Conservation (phyloP, 1,284 basidiomycete genomes). For the Cutaneotrichosporon daszewskae region DNA sequence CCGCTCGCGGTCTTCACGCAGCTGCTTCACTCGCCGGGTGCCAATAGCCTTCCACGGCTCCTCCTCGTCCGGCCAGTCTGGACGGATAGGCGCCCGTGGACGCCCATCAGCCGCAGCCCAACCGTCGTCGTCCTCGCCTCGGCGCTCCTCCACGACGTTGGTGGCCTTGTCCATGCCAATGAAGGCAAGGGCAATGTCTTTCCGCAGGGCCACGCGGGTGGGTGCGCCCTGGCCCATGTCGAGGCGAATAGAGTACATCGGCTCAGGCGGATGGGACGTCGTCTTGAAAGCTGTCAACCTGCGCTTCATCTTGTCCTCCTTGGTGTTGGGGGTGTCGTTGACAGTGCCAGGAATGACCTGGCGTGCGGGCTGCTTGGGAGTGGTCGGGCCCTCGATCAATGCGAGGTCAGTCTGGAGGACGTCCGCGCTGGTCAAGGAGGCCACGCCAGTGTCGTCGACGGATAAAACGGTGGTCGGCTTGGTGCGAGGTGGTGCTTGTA, state of each 20-base stretch:
- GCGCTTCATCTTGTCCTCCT: slow-evolving; percentile 24
- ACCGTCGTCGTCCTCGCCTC: slow-evolving; percentile 27
- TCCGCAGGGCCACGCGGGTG: slow-evolving; percentile 39
- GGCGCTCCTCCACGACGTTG: slow-evolving; percentile 28
- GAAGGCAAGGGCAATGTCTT: slow-evolving; percentile 36
- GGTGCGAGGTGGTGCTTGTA: slow-evolving; percentile 23
- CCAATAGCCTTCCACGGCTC: slow-evolving; percentile 35
- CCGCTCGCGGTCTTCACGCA: slow-evolving; percentile 31
- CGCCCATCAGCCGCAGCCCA: slow-evolving; percentile 23
- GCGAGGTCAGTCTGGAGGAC: slow-evolving; percentile 36
- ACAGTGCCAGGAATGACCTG: slow-evolving; percentile 14
- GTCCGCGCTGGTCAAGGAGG: slow-evolving; percentile 24
- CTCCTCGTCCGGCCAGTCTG: slow-evolving; percentile 39
- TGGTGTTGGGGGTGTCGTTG: slow-evolving; percentile 24
- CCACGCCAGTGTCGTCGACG: slow-evolving; percentile 27
- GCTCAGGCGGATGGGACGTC: slow-evolving; percentile 19
- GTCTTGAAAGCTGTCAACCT: slow-evolving; percentile 29
- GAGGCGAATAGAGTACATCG: slow-evolving; percentile 38
- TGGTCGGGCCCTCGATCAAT: slow-evolving; percentile 18
- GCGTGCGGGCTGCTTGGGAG: slow-evolving; percentile 18
- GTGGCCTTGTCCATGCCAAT: slow-evolving; percentile 27
- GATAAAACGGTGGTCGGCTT: slow-evolving; percentile 26
- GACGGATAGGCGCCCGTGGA: slow-evolving; percentile 17
- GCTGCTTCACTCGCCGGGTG: slow-evolving; percentile 21
- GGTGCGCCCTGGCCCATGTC: slow-evolving; percentile 24